These are phyloP conservation scores for Salix caprea DNA, from an alignment of 345 rosid species.

Conservation along the genomic window DNA sequence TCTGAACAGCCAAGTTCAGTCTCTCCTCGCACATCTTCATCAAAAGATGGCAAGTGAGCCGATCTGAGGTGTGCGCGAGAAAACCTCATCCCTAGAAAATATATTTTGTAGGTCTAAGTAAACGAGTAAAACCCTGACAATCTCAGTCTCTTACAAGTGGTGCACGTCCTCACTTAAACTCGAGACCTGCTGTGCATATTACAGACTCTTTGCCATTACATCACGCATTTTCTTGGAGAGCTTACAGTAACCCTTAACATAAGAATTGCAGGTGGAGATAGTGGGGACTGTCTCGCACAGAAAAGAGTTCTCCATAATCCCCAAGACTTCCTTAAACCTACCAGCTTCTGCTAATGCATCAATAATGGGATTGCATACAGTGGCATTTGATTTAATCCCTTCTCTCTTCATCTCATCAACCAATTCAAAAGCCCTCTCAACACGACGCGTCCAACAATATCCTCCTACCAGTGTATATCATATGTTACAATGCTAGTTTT, in stretches of 20 bases:
- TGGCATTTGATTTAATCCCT: constrained; percentile 51
- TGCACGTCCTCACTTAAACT: too few relatives aligned
- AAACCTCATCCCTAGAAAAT: too few relatives aligned
- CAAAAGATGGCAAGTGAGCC: constrained; percentile 68
- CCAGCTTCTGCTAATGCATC: constrained; percentile 78
- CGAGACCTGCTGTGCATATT: too few relatives aligned
- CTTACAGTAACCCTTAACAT: constrained; percentile 61
- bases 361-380: constrained; percentile 63
- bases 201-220: too few relatives aligned
- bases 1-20: constrained; percentile 59
- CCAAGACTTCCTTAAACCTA: constrained; percentile 58
- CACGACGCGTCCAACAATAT: constrained; percentile 59
- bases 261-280: constrained; percentile 69
- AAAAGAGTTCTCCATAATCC: constrained; percentile 65
- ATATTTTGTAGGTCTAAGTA: fast-evolving
- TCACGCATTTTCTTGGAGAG: too few relatives aligned
- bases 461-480: constrained; percentile 84
- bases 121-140: too few relatives aligned
- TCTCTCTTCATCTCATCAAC: constrained; percentile 62
- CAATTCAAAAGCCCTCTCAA: constrained; percentile 61
- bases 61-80: too few relatives aligned
- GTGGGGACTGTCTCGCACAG: constrained; percentile 66
- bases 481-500: constrained; percentile 61
- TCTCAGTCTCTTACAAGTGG: fast-evolving
- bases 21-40: constrained; percentile 78